phyloP scores from a whole-genome alignment of 202 grass and related monocot species.

The Musa balbisiana region DNA sequence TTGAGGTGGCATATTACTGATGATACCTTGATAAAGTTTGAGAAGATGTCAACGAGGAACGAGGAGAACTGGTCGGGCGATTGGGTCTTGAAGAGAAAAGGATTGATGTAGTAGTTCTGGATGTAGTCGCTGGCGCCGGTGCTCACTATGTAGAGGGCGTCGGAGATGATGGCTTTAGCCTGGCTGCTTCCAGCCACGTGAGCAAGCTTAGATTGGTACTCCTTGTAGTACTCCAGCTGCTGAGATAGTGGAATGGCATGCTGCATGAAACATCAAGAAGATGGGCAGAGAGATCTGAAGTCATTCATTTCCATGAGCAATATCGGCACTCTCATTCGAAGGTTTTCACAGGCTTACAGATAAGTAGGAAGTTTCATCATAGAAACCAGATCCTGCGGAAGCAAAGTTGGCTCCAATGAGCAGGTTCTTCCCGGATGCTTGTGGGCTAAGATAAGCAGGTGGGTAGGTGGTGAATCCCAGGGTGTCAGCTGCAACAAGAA shows the following conservation, averaged over 20 bases:
- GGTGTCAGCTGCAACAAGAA: slow-evolving; percentile 50
- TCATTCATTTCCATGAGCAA: too few relatives aligned
- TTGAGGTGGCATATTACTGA: too few relatives aligned
- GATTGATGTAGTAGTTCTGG: slow-evolving; percentile 94
- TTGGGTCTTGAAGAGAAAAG: slow-evolving; percentile 39
- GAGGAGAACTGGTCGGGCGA: slow-evolving; percentile 40
- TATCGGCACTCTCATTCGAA: too few relatives aligned
- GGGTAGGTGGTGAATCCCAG: slow-evolving; percentile 72
- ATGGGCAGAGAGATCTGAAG: too few relatives aligned
- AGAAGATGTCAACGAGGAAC: slow-evolving; percentile 42
- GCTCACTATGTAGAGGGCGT: slow-evolving; percentile 68
- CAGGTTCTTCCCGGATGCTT: slow-evolving; percentile 78
- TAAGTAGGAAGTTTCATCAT: slow-evolving; percentile 63
- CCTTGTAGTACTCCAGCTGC: slow-evolving; percentile 64
- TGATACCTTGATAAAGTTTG: slow-evolving; percentile 31
- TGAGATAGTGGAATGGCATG: slow-evolving; percentile 62
- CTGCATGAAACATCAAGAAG: slow-evolving; percentile 20
- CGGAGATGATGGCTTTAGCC: slow-evolving; percentile 43
- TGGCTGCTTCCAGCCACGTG: slow-evolving; percentile 35
- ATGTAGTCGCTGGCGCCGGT: slow-evolving; percentile 64
- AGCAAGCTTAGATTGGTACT: slow-evolving; percentile 59
- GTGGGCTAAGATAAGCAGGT: slow-evolving; percentile 76
- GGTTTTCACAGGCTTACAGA: slow-evolving; percentile 43
- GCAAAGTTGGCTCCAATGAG: slow-evolving; percentile 94
- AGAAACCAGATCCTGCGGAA: slow-evolving; percentile 94